Percentiles rank a stretch among this genome's conserved stretches.
Conservation (phyloP, 306 rosid genomes). For the Trichosanthes cucumerina region DNA sequence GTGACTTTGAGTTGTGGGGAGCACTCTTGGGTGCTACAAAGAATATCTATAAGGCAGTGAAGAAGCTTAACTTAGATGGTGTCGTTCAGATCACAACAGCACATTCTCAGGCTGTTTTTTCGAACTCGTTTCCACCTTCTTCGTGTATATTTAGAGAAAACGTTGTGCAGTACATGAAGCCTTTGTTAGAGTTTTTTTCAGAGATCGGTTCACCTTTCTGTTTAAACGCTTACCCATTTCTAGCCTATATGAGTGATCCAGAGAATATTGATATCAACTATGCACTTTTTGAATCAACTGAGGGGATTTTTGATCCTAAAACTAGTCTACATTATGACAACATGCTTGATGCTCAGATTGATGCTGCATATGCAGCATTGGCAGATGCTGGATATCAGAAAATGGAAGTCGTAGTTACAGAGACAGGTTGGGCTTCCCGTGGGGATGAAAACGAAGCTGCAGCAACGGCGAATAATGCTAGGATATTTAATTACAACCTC, state of each 20-base stretch:
- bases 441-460: constrained; percentile 64
- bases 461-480: constrained; percentile 61
- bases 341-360: constrained; percentile 98
- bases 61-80: constrained; percentile 41
- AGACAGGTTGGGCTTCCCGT: constrained; percentile 92
- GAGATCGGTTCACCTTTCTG: constrained; percentile 91
- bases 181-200: constrained; percentile 67
- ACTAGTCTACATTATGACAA: constrained; percentile 76
- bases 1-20: constrained; percentile 36
- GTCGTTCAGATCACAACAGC: constrained; percentile 64
- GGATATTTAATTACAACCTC: constrained; percentile 78
- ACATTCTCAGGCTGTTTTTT: constrained; percentile 69
- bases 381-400: constrained; percentile 62
- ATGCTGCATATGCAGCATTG: constrained; percentile 84
- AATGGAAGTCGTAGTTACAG: constrained; percentile 89
- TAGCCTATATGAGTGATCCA: constrained; percentile 52
- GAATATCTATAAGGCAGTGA: constrained; percentile 61
- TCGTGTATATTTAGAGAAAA: constrained; percentile 58
- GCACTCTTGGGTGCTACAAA: constrained; percentile 68
- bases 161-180: constrained; percentile 75
- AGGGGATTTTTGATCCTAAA: constrained; percentile 59
- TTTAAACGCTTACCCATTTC: constrained; percentile 80
- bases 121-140: constrained; percentile 79
- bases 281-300: constrained; percentile 68
- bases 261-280: constrained; percentile 75